phyloP scores from a whole-genome alignment of 805 yeast species.

The Candida endomychidarum region DNA sequence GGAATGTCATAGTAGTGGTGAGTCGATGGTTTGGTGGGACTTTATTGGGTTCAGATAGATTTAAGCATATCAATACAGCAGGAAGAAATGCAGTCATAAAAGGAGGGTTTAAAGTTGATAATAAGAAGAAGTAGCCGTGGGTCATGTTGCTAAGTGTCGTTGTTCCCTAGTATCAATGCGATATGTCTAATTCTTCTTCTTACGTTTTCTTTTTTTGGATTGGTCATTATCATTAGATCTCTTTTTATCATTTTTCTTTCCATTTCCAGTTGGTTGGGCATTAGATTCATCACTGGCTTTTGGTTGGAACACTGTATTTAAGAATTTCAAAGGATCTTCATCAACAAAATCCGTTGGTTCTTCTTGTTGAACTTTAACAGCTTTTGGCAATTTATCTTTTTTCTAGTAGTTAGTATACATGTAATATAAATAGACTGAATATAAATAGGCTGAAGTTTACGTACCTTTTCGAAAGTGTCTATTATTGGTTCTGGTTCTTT shows the following conservation, averaged over 20 bases:
- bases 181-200: slow-evolving; percentile 11
- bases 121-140: slow-evolving; percentile 22
- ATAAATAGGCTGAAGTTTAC: background rate
- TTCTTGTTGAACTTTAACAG: slow-evolving; percentile 7
- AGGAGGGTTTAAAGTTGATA: slow-evolving; percentile 52
- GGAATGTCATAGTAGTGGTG: slow-evolving; percentile 85
- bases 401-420: slow-evolving; percentile 4
- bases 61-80: slow-evolving; percentile 86
- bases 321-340: slow-evolving; percentile 8
- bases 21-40: slow-evolving; percentile 93
- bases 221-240: slow-evolving; percentile 3
- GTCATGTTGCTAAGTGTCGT: no score
- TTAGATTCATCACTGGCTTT: background rate
- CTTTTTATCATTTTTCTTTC: background rate
- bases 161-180: no score
- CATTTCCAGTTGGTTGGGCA: background rate
- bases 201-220: slow-evolving; percentile 11
- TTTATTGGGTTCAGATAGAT: slow-evolving; percentile 89
- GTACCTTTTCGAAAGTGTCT: slow-evolving; percentile 8
- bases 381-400: slow-evolving; percentile 3
- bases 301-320: slow-evolving; percentile 2
- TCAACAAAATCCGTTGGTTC: slow-evolving; percentile 2
- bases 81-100: slow-evolving; percentile 80
- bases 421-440: no score
- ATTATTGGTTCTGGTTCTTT: slow-evolving; percentile 3